phyloP scores from a whole-genome alignment of 345 rosid species.

The Salix arbutifolia region DNA sequence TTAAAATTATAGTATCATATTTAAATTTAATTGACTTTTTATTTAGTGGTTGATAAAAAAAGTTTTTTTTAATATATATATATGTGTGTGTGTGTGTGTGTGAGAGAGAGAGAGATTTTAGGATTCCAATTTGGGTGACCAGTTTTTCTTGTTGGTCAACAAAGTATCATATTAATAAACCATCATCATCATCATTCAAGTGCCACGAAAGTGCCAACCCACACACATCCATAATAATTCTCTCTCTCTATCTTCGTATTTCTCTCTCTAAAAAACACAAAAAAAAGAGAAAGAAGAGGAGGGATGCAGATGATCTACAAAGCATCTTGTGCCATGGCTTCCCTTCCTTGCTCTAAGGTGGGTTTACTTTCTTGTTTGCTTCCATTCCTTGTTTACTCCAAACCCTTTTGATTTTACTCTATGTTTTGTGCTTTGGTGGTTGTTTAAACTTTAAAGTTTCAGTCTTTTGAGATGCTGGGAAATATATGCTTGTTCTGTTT shows the following conservation, averaged over 20 bases:
- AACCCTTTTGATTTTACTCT: no score
- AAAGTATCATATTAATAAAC: not conserved
- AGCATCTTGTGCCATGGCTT: conserved; percentile 73
- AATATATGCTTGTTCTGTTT: not conserved
- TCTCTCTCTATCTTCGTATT: not conserved
- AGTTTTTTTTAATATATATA: no score
- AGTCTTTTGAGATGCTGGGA: conserved; percentile 4
- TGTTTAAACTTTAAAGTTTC: not conserved
- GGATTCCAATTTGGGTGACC: not conserved
- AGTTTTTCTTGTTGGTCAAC: not conserved
- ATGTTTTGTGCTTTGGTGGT: not conserved
- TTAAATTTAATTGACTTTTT: no score
- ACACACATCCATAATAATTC: conserved; percentile 3
- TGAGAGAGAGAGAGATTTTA: no score
- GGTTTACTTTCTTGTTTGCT: not conserved
- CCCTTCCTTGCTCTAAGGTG: conserved; percentile 71
- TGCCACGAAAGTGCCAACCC: conserved; percentile 25
- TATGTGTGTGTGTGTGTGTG: no score
- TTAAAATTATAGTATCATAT: no score
- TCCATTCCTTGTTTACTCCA: not conserved
- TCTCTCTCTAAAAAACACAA: conserved; percentile 11
- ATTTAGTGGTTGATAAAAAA: no score
- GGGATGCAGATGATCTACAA: conserved; percentile 68
- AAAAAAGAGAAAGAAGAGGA: not conserved
- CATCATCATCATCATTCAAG: conserved; percentile 3